phyloP scores from a whole-genome alignment of 805 yeast genomes.

The Saturnispora hagleri region DNA sequence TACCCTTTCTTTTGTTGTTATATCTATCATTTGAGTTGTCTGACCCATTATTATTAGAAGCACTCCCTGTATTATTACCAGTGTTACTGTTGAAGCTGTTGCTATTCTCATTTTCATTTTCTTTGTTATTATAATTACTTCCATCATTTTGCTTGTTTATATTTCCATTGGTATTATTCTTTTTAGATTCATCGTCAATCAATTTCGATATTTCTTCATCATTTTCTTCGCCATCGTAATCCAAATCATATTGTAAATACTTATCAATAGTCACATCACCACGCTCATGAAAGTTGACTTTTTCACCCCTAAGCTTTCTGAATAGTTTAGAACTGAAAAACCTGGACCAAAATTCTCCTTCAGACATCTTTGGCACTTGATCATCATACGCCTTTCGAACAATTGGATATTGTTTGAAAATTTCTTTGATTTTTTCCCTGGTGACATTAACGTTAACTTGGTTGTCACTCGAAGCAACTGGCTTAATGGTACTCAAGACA shows the following conservation, averaged over 20 bases:
- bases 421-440: slow-evolving; percentile 79
- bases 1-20: slow-evolving; percentile 8
- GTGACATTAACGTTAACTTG: slow-evolving; percentile 90
- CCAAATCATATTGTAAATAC: slow-evolving; percentile 65
- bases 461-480: slow-evolving; percentile 87
- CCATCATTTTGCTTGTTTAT: slow-evolving; percentile 12
- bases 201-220: slow-evolving; percentile 27
- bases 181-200: slow-evolving; percentile 14
- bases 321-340: slow-evolving; percentile 87
- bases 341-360: slow-evolving; percentile 93
- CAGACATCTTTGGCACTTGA: slow-evolving; percentile 79
- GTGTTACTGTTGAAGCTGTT: background rate
- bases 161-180: slow-evolving; percentile 16
- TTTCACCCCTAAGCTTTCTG: slow-evolving; percentile 83
- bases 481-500: slow-evolving; percentile 86
- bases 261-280: slow-evolving; percentile 82
- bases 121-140: background rate
- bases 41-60: background rate
- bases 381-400: slow-evolving; percentile 85
- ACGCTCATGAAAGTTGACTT: slow-evolving; percentile 61
- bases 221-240: slow-evolving; percentile 34
- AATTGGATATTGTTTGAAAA: slow-evolving; percentile 87
- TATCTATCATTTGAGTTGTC: background rate
- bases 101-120: background rate
- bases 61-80: background rate